Conservation (phyloP, 169 alveolate species). For the Cryptosporidium viatorum region DNA sequence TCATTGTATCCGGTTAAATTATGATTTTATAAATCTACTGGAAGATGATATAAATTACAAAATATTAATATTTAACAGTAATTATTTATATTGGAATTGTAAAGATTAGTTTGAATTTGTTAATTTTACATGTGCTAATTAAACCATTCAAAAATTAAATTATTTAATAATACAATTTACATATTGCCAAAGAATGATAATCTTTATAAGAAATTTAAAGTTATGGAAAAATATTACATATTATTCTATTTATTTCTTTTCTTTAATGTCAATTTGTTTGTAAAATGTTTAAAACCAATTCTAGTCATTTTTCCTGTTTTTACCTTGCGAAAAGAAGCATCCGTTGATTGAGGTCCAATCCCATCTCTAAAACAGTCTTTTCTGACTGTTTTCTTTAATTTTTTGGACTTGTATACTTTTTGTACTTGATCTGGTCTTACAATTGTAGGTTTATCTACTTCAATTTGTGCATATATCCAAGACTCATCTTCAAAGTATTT, state of each 20-base stretch:
- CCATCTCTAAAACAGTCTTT: neutral
- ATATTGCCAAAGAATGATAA: too few species aligned
- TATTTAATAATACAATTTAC: too few species aligned
- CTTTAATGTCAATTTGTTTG: neutral
- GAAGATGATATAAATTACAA: neutral
- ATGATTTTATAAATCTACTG: neutral
- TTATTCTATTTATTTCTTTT: neutral
- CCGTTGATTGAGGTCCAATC: neutral
- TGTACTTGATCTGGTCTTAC: neutral
- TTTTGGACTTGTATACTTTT: conserved; percentile 3
- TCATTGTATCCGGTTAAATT: too few species aligned
- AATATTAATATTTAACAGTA: too few species aligned
- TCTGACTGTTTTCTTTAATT: neutral
- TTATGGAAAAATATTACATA: neutral
- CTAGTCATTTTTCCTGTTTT: neutral
- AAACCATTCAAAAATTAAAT: neutral
- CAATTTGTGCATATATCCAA: conserved; percentile 25
- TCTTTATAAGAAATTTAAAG: too few species aligned
- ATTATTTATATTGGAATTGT: too few species aligned
- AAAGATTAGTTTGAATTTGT: neutral
- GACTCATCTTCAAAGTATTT: neutral
- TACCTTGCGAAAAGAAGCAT: neutral
- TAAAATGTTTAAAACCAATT: neutral
- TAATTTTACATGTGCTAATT: neutral
- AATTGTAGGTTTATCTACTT: neutral